Conservation (phyloP, 805 yeast species). For the Wickerhamomyces ciferrii region DNA sequence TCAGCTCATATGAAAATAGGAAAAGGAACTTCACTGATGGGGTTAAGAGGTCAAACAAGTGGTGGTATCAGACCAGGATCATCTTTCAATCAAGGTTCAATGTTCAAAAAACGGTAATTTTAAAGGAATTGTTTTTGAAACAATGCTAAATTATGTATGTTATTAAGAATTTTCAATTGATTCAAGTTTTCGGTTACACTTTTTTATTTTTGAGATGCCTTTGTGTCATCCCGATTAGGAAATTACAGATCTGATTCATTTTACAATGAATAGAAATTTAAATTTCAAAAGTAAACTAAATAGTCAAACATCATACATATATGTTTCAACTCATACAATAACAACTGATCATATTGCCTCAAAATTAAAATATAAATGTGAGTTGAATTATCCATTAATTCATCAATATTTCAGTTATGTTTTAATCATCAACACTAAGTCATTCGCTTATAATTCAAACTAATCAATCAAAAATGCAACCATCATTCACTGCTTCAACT, state of each 20-base stretch:
- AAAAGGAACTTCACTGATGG: background rate
- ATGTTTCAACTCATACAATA: no score
- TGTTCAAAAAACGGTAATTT: constrained; percentile 8
- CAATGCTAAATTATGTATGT: background rate
- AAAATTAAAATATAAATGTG: no score
- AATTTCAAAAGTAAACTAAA: constrained; percentile 2
- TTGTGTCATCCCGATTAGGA: background rate
- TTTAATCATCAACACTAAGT: background rate
- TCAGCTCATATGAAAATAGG: constrained; percentile 22
- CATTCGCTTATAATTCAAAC: no score
- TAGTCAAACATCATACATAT: no score
- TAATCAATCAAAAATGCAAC: background rate
- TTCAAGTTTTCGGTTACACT: background rate
- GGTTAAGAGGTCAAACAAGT: background rate
- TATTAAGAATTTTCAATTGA: no score
- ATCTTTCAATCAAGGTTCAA: constrained; percentile 7
- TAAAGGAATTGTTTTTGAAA: background rate
- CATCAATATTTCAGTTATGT: background rate
- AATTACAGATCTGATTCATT: constrained; percentile 1
- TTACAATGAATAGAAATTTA: constrained; percentile 3
- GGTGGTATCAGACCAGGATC: constrained; percentile 13
- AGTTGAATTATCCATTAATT: background rate
- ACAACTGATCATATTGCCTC: no score
- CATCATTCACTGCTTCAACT: background rate
- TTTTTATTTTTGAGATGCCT: background rate